Evolutionary conservation across 805 yeast genomes (phyloP).

Genomic region (Ogataea haglerorum): DNA sequence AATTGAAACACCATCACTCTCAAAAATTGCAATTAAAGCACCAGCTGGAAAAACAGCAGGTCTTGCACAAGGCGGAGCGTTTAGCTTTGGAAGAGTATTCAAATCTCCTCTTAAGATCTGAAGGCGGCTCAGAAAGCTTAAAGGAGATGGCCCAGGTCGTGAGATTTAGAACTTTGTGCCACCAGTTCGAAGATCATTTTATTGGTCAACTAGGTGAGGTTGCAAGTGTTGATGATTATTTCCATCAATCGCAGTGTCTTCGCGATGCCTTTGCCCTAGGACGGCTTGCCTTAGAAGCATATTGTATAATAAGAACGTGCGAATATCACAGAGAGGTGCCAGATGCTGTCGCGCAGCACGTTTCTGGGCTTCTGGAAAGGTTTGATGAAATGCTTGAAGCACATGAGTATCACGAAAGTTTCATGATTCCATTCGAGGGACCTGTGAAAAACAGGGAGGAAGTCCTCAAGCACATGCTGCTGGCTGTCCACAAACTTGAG

Average conservation of each 20-base stretch:
- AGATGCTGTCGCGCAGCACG: neutral
- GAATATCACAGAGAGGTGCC: slow-evolving; percentile 8
- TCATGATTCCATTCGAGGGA: slow-evolving; percentile 5
- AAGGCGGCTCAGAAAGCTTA: slow-evolving; percentile 1
- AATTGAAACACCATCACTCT: slow-evolving; percentile 19
- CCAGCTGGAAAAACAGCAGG: slow-evolving; percentile 9
- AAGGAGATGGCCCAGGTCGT: slow-evolving; percentile 8
- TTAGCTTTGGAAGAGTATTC: slow-evolving; percentile 10
- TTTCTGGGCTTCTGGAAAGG: slow-evolving; percentile 2
- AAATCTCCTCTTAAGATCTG: neutral
- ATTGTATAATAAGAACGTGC: slow-evolving; percentile 5
- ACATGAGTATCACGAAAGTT: slow-evolving; percentile 1
- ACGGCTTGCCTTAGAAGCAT: neutral
- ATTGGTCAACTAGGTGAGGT: neutral
- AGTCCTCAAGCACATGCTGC: neutral
- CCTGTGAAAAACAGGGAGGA: slow-evolving; percentile 9
- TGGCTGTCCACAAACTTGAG: neutral
- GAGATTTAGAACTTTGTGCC: slow-evolving; percentile 10
- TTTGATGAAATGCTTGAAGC: slow-evolving; percentile 7
- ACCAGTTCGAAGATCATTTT: slow-evolving; percentile 5
- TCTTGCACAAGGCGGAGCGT: slow-evolving; percentile 11
- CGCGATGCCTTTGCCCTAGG: slow-evolving; percentile 8
- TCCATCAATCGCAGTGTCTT: slow-evolving; percentile 4
- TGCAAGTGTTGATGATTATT: slow-evolving; percentile 11
- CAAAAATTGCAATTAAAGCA: slow-evolving; percentile 11